Base-by-base conservation (phyloP, 2,329 filamentous ascomycete species). In the Ampelomyces quisqualis region DNA sequence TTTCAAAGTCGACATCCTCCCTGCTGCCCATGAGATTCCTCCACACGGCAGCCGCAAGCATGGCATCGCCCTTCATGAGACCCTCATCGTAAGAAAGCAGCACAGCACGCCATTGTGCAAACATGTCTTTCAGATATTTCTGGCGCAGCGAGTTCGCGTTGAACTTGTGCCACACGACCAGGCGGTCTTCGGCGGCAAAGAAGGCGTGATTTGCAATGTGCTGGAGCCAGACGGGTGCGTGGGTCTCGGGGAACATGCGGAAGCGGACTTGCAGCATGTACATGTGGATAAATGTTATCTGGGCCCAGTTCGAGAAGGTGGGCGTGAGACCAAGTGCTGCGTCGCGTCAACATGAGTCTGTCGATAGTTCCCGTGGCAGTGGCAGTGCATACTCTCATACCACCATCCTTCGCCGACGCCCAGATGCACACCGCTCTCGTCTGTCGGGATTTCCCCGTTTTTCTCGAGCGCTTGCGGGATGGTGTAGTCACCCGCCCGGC, bases 181-280 rank as follows among this genome's bases (percentile, higher is more conserved):
- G 91, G 61, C 83, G 80, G 67, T 86, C 84, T 73, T 95, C 88
- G 59, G 86, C 87, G 59, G 87, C 84, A 73, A 88, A 88, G 76
- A 91, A 97, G 77, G 94, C 96, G 70, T 97, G 90, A 72, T 98
- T 90, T 32, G 93, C 81, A 49, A 98, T 78, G 72, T 95, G 88
- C 61, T 90, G 86, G 68, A 94, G 88, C 83, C 90, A 95, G 42
- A 81, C 79, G 46, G 81, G 78, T 54, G 86, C 83, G 53, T 80
- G 76, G 15, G 84, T 79, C 38, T 77, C 73, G 15, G 88, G 84
- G 56, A 96, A 81, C 68, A 84, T 84, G 51, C 93, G 86, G 57
- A 96, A 75, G 41, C 90, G 86, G 32, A 88, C 86, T 40, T 88
- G 86, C 45, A 97, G 71, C 43, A 96, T 79, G 75, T 95, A 97